Conservation (phyloP, 306 rosid species). For the Styphnolobium japonicum region DNA sequence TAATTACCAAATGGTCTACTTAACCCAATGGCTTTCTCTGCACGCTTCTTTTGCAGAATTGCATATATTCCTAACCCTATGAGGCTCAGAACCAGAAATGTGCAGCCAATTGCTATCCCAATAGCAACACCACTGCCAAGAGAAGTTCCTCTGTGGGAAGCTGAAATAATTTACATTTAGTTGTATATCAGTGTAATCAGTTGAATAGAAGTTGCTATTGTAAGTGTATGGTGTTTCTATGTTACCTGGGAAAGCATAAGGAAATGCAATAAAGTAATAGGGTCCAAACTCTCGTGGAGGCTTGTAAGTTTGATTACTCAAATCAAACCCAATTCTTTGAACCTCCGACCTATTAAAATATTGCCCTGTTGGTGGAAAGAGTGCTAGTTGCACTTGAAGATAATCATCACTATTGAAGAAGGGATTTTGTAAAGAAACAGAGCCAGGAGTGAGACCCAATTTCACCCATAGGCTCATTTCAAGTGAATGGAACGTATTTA, state of each 20-base stretch:
- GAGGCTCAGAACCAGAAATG: slow-evolving; percentile 62
- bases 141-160: slow-evolving; percentile 27
- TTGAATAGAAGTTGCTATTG: neutral
- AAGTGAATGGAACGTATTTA: slow-evolving; percentile 52
- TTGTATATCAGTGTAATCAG: slow-evolving; percentile 1
- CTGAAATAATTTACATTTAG: slow-evolving; percentile 52
- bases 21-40: slow-evolving; percentile 83
- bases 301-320: slow-evolving; percentile 84
- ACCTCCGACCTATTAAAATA: slow-evolving; percentile 71
- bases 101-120: slow-evolving; percentile 61
- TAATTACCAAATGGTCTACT: slow-evolving; percentile 84
- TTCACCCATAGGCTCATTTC: slow-evolving; percentile 72
- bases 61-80: slow-evolving; percentile 68
- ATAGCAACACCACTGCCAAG: slow-evolving; percentile 45
- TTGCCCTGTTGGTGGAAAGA: slow-evolving; percentile 68
- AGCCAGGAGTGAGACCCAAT: slow-evolving; percentile 71
- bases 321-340: slow-evolving; percentile 73
- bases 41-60: slow-evolving; percentile 83
- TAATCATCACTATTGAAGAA: slow-evolving; percentile 74
- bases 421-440: slow-evolving; percentile 73
- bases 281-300: slow-evolving; percentile 85
- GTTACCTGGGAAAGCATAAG: slow-evolving; percentile 74
- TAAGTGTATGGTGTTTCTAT: neutral
- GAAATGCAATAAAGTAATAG: slow-evolving; percentile 64
- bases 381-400: slow-evolving; percentile 76